Evolutionary conservation across 805 yeast species (phyloP).

Genomic region (Saccharomycopsis malanga): DNA sequence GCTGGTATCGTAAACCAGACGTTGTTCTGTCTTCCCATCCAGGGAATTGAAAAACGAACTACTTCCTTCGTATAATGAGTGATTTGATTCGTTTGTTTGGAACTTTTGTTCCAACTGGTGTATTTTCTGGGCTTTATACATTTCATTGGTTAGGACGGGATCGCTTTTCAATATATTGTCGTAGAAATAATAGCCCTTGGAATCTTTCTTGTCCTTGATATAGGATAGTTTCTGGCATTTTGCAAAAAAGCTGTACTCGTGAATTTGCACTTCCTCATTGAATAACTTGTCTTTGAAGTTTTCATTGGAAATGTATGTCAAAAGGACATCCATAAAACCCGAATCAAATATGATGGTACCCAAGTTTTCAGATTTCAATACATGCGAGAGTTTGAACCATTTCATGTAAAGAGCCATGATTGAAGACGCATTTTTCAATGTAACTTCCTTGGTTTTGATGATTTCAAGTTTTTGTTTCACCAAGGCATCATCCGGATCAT

Average conservation of each 20-base stretch:
- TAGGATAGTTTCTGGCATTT: neutral
- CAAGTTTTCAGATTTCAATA: constrained; percentile 72
- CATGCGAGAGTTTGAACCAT: constrained; percentile 78
- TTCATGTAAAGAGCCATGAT: constrained; percentile 46
- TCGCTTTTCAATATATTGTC: constrained; percentile 19
- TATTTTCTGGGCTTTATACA: constrained; percentile 7
- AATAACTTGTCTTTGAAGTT: constrained; percentile 29
- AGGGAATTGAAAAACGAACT: no score
- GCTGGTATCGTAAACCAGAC: constrained; percentile 13
- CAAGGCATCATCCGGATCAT: constrained; percentile 9
- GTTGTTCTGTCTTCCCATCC: neutral
- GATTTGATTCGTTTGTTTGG: neutral
- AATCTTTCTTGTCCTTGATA: neutral
- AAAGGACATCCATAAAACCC: constrained; percentile 35
- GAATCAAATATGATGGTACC: constrained; percentile 69
- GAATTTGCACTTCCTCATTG: constrained; percentile 23
- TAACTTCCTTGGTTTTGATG: constrained; percentile 52
- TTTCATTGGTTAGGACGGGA: constrained; percentile 9
- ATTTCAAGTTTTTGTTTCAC: constrained; percentile 41
- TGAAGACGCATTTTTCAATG: constrained; percentile 52
- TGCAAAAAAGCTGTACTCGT: constrained; percentile 25
- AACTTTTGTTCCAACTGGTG: constrained; percentile 11
- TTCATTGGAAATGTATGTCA: constrained; percentile 23
- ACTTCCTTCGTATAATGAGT: neutral
- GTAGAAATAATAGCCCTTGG: constrained; percentile 16